Base-by-base conservation (phyloP, 2,329 filamentous ascomycete genomes). In the Endoconidiophora laricicola region DNA sequence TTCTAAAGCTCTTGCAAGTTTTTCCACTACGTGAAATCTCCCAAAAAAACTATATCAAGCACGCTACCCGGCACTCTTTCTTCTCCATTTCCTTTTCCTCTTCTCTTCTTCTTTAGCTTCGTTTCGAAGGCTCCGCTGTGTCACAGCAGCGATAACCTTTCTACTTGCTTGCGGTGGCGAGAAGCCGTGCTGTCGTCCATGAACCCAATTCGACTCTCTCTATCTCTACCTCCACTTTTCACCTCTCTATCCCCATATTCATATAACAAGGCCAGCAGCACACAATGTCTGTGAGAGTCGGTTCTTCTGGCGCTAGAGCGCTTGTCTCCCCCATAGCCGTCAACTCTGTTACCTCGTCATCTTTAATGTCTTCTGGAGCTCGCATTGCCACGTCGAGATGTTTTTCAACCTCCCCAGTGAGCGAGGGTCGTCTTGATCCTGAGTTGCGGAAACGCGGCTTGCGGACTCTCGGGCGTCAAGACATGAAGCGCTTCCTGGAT, bases 121-220 rank as follows among this genome's bases (percentile, higher is more conserved):
- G 42, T 7, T 54, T 57, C 4, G 56, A 60, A 54, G 54, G 57
- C 3, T 55, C 55, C 24, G 55, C 52, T 16, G 56, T 36, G 18
- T 39, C 23, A n/a, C 38, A 24, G 18, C 50, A 46, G 50, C 40
- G 37, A 33, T 9, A 33, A 33, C 26, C 3, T 33, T 33, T 5
- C 6, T 33, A 6, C 26, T 10, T 18, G 26, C 6, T 29, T 29
- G 23, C n/a, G 24, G 23, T 41, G 38, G 46, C 23, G 7, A 9
- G 22, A 26, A 16, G 33, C 1, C 12, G 20, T 26, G 18, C 10
- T 20, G 10, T 23, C 12, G 5, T 24, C 7, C 14, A 18, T 14
- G 20, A 23, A 18, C 10, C 26, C 6, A 1, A 18, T 40, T 7
- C n/a, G 38, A 24, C 20, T 10, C 20, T 18, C 33, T 37, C 18